Evolutionary conservation across 2,329 filamentous ascomycete species (phyloP), one percentile per base, ranked within the genome.

Genomic region (Cordyceps cicadae): DNA sequence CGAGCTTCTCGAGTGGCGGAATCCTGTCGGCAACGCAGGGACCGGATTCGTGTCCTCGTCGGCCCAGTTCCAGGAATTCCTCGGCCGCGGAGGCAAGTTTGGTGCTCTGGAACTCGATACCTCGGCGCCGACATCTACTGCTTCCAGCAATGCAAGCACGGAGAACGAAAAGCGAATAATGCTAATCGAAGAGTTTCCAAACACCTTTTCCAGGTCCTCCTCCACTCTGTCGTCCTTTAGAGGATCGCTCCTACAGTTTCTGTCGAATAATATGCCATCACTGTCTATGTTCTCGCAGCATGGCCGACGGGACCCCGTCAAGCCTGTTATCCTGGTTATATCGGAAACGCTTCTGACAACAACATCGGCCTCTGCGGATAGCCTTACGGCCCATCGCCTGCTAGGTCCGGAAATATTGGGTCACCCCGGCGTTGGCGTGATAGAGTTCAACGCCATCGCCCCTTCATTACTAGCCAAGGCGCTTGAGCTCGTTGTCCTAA

Each of bases 371-470:
- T 86, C 89, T 11, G 86, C 90, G 14, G 92, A 97, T 69, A 97
- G 90, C 72, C 92, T 97, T 68, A 99, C 94, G 0, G 91, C 91
- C 0, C 90, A 97, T 75, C 86, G 92, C 26, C 76, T 99, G 19
- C 83, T 99, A 3, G 94, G 95, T 0, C 87, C 92, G 0, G 89
- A 94, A 64, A 89, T 99, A 49, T 80, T 91, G 15, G 86, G 88
- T 48, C 92, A 97, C 72, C 87, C 90, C 0, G 87, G 87, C 15
- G 86, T 91, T 2, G 85, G 84, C 9, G 79, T 89, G 5, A 90
- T 99, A 64, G 92, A 96, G 65, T 99, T 97, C 75, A 99, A 99
- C 68, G 83, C 89, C 14, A 87, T 99, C 63, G 94, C 94, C 0
- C 87, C 91, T 0, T 94, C 93, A 0, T 83, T 93, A 48, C 82